Evolutionary conservation across 1,139 yeast species (phyloP), one percentile per base, ranked within the genome.

Genomic region (Spencermartinsiella ligniputridi): DNA sequence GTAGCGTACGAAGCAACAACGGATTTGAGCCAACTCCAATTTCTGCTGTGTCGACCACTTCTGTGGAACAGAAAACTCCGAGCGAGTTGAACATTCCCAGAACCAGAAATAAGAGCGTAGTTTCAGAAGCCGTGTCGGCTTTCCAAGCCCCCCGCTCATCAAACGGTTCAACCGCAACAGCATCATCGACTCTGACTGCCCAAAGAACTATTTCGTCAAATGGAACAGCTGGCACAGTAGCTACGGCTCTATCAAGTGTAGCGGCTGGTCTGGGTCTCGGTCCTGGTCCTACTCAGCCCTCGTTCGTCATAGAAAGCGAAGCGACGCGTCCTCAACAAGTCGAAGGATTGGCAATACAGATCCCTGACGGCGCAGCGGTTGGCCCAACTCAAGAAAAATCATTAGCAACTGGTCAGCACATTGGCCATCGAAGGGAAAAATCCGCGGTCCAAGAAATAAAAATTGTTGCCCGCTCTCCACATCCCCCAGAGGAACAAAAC

Each of bases 381-480:
- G n/a, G n/a, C n/a, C n/a, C n/a, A n/a, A n/a, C n/a, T n/a, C n/a
- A n/a, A n/a, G n/a, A n/a, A n/a, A n/a, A n/a, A n/a, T n/a, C n/a
- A n/a, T n/a, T n/a, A n/a, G n/a, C n/a, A n/a, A n/a, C 34, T 15
- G 34, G 21, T n/a, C 30, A 29, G 3, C 40, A 39, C 35, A 24
- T 18, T n/a, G 52, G 52, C 11, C 50, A 49, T 36, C 33, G 42
- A 12, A 43, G 43, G 29, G 43, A 43, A 30, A 37, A 48, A 22
- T 47, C 51, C 15, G 48, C 51, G 18, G 37, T 49, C n/a, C 48
- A 46, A 17, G 49, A 44, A 11, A 40, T 48, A 18, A 46, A 46
- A 29, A 35, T 47, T 8, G 47, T 46, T 25, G 48, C 51, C 6
- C 32, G 40, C 8, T 20, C 40, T 13, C 32, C 39, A 17, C 25